These are phyloP conservation scores for Amanita exitialis DNA, from an alignment of 768 basidiomycete species.

Conservation along the genomic window DNA sequence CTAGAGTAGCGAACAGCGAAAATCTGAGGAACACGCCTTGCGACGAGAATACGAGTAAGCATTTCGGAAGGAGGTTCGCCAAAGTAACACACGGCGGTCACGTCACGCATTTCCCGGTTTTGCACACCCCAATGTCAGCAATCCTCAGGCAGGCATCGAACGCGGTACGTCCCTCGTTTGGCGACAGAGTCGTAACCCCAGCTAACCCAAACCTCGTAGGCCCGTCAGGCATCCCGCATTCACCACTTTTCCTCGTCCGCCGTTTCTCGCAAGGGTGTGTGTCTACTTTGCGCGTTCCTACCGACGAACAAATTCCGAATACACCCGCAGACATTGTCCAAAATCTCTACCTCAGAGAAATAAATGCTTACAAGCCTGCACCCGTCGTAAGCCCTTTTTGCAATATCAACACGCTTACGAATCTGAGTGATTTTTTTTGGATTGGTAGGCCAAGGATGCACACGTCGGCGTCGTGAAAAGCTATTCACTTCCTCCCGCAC, in stretches of 20 bases:
- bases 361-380: constrained; percentile 82
- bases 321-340: constrained; percentile 75
- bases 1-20: constrained; percentile 18
- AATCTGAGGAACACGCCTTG: constrained; percentile 25
- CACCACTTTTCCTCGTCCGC: constrained; percentile 54
- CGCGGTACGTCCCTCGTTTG: constrained; percentile 27
- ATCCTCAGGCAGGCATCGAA: constrained; percentile 51
- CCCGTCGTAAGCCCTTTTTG: constrained; percentile 43
- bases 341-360: constrained; percentile 84
- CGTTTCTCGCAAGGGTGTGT: constrained; percentile 52
- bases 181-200: neutral
- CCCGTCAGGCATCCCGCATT: constrained; percentile 37
- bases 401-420: neutral
- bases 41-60: constrained; percentile 25
- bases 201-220: constrained; percentile 23
- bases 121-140: constrained; percentile 51
- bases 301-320: constrained; percentile 20
- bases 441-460: constrained; percentile 72
- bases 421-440: neutral
- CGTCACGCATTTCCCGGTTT: constrained; percentile 35
- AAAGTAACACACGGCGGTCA: neutral
- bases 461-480: constrained; percentile 82
- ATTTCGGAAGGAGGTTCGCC: too few species aligned
- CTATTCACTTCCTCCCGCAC: constrained; percentile 66
- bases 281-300: constrained; percentile 6